phyloP scores from a whole-genome alignment of 2,329 filamentous ascomycete species.

The Pseudogymnoascus sp. region DNA sequence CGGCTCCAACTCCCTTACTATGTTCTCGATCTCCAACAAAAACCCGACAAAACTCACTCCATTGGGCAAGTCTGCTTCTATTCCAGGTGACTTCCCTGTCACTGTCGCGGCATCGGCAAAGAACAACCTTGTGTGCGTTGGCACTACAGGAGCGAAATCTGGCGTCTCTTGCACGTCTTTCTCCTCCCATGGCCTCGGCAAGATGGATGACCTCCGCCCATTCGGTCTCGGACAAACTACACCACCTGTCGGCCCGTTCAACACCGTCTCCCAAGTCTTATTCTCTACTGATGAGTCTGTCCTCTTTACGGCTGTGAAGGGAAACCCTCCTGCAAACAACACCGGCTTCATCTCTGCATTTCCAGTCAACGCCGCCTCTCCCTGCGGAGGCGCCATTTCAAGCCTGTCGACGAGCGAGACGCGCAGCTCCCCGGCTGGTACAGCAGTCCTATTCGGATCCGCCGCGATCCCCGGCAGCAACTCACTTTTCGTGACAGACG shows the following conservation, averaged over 20 bases:
- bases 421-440: constrained; percentile 42
- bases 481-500: constrained; percentile 45
- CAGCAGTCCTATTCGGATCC: constrained; percentile 49
- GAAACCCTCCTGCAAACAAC: constrained; percentile 44
- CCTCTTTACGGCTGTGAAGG: constrained; percentile 52
- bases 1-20: constrained; percentile 43
- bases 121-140: constrained; percentile 35
- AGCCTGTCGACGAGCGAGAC: constrained; percentile 23
- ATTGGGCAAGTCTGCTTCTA: constrained; percentile 34
- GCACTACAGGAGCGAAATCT: constrained; percentile 35
- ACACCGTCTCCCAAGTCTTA: constrained; percentile 52
- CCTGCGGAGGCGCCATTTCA: background rate
- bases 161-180: constrained; percentile 36
- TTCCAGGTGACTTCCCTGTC: constrained; percentile 45
- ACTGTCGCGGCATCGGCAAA: constrained; percentile 23
- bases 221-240: constrained; percentile 48
- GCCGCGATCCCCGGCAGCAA: constrained; percentile 35
- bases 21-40: constrained; percentile 36
- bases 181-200: background rate
- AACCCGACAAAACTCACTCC: constrained; percentile 38
- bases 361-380: constrained; percentile 28
- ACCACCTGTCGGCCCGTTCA: constrained; percentile 48
- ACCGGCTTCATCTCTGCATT: constrained; percentile 49
- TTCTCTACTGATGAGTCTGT: constrained; percentile 46
- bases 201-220: constrained; percentile 27